Percentiles rank a stretch among this genome's conserved stretches.
Evolutionary conservation across 495 filamentous ascomycete genomes (phyloP).

Genomic region (Aspergillus saccharolyticus): DNA sequence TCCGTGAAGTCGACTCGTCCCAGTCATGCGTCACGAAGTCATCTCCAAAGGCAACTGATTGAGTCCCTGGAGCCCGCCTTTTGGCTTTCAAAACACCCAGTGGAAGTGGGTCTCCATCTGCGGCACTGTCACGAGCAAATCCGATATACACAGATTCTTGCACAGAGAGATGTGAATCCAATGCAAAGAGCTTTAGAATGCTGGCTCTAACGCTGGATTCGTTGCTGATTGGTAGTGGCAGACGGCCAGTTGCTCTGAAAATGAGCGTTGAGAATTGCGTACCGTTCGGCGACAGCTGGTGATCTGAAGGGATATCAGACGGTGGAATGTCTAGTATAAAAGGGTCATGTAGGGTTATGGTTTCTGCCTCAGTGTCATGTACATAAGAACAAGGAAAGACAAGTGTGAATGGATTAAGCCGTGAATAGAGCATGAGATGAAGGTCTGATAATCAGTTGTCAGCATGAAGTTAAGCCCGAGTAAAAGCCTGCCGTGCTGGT

Average conservation of each 20-base stretch:
- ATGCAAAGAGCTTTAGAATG: conserved; percentile 36
- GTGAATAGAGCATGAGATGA: conserved; percentile 42
- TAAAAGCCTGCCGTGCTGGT: background rate
- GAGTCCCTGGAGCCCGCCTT: conserved; percentile 14
- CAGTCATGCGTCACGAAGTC: conserved; percentile 38
- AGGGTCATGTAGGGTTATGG: conserved; percentile 33
- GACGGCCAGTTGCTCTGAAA: conserved; percentile 32
- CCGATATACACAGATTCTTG: conserved; percentile 31
- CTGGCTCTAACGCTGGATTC: conserved; percentile 19
- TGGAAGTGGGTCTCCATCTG: conserved; percentile 10
- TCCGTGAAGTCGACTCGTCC: conserved; percentile 25
- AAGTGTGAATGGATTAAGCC: conserved; percentile 32
- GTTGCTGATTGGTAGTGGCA: conserved; percentile 10
- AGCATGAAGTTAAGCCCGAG: background rate
- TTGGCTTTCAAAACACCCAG: conserved; percentile 23
- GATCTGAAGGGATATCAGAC: conserved; percentile 7
- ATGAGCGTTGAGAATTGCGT: conserved; percentile 29
- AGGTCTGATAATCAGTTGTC: conserved; percentile 17
- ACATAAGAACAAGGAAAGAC: conserved; percentile 31
- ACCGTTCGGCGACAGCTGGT: background rate
- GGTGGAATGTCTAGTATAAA: conserved; percentile 35
- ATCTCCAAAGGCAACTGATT: conserved; percentile 8
- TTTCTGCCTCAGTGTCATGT: conserved; percentile 13
- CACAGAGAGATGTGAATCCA: conserved; percentile 31
- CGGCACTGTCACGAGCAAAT: conserved; percentile 8